A percentile compares a stretch with the other conserved stretches of the same genome.
These are phyloP conservation scores for Styphnolobium japonicum DNA, from an alignment of 306 rosid species.

Conservation along the genomic window DNA sequence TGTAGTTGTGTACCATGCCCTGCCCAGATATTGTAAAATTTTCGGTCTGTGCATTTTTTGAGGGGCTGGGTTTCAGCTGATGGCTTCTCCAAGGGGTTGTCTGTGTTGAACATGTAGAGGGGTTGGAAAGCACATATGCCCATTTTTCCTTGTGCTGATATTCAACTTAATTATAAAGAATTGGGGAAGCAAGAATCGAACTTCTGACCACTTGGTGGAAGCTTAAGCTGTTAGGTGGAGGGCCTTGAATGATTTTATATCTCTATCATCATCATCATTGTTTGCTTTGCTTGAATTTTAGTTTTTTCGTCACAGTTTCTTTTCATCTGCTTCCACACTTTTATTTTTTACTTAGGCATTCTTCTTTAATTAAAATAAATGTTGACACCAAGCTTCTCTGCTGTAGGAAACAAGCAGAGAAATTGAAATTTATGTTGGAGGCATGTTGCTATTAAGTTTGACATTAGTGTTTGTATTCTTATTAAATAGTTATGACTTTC, in stretches of 20 bases:
- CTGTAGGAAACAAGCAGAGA: neutral
- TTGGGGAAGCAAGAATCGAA: too few relatives aligned
- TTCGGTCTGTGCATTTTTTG: neutral
- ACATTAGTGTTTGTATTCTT: neutral
- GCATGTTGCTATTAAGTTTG: neutral
- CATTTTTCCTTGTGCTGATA: neutral
- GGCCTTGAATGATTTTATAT: neutral
- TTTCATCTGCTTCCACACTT: neutral
- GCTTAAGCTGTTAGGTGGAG: neutral
- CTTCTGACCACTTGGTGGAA: too few relatives aligned
- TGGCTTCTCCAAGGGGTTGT: neutral
- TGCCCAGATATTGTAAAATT: neutral
- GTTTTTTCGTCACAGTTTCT: neutral
- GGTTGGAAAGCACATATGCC: neutral
- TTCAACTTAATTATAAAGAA: neutral
- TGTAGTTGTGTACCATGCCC: neutral
- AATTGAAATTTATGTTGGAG: neutral
- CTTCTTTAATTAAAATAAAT: neutral
- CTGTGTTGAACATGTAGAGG: neutral
- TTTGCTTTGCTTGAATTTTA: neutral
- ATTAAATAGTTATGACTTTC: neutral
- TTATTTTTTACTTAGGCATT: neutral
- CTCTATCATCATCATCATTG: neutral
- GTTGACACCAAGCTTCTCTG: neutral
- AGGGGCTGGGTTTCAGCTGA: neutral